Evolutionary conservation across 2,329 filamentous ascomycete genomes (phyloP), one percentile per base, ranked within the genome.

Genomic region (Cytospora paraplurivora): DNA sequence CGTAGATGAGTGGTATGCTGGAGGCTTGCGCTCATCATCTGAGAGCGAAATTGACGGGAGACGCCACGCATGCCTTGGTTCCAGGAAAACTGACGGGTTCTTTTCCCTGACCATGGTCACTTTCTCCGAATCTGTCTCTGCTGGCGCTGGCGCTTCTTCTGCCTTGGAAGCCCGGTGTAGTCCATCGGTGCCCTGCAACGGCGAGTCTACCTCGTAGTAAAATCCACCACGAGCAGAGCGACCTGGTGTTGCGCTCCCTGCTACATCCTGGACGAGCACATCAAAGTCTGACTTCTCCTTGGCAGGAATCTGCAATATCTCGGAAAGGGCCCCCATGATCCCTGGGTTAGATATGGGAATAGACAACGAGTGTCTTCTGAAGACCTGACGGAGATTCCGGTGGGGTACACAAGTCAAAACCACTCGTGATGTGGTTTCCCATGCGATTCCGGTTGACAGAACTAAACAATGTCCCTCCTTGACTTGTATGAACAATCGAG

Each of bases 81-180:
- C 41, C 5, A 56, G 11, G 2, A 27, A 56, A 19, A 50, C 52
- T 11, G 60, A 38, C 7, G 32, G 7, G 37, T 33, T 17, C 27
- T 60, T 37, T 51, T 56, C 54, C 15, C 47, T 52, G n/a, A 11
- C 15, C 19, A n/a, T 6, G 17, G 37, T 12, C 8, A 12, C 32
- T 54, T 56, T 56, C 7, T 52, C 33, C 4, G 15, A 13, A 8
- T 35, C 41, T n/a, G 57, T 13, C 19, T 19, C 34, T 7, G 19
- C 54, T 21, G 55, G 35, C 37, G 37, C 55, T n/a, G 34, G 44
- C 38, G 56, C 37, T 53, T 35, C 52, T 38, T 7, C 13, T 15
- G 27, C 27, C 21, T n/a, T 21, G 15, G 51, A 27, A 32, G 19
- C 21, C 12, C 21, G 51, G 10, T 49, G 34, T 27, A 38, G 21